These are phyloP conservation scores for Acacia crassicarpa DNA, from an alignment of 306 rosid genomes.

Conservation along the genomic window DNA sequence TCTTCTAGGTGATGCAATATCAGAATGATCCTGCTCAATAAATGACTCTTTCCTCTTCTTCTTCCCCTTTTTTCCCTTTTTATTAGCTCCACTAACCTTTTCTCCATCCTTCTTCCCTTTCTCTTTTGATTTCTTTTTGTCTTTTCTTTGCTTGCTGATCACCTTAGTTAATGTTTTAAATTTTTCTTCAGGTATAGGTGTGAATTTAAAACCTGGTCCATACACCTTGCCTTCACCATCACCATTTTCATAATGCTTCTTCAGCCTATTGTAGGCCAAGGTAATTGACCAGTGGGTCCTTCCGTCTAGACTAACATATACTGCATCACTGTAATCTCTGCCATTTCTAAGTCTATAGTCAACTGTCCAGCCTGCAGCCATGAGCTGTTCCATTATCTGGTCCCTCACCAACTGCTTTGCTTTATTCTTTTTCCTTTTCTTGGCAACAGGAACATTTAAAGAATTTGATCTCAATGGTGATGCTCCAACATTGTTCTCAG, in stretches of 20 bases:
- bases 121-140: constrained; percentile 22
- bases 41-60: constrained; percentile 48
- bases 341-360: constrained; percentile 71
- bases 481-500: constrained; percentile 36
- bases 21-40: constrained; percentile 31
- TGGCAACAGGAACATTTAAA: constrained; percentile 4
- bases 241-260: constrained; percentile 62
- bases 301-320: constrained; percentile 75
- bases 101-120: constrained; percentile 32
- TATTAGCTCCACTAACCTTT: constrained; percentile 29
- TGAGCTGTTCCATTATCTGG: constrained; percentile 56
- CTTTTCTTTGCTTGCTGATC: constrained; percentile 33
- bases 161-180: constrained; percentile 54
- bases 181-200: constrained; percentile 73
- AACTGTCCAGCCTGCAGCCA: constrained; percentile 87
- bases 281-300: constrained; percentile 95
- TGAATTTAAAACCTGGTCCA: constrained; percentile 64
- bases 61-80: constrained; percentile 44
- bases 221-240: constrained; percentile 53
- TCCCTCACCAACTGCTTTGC: constrained; percentile 65
- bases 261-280: constrained; percentile 76
- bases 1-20: constrained; percentile 31
- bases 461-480: constrained; percentile 27
- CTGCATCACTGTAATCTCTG: constrained; percentile 67
- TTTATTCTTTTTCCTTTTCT: not conserved